phyloP scores from a whole-genome alignment of 83 land plant genomes.

The Picea mariana region DNA sequence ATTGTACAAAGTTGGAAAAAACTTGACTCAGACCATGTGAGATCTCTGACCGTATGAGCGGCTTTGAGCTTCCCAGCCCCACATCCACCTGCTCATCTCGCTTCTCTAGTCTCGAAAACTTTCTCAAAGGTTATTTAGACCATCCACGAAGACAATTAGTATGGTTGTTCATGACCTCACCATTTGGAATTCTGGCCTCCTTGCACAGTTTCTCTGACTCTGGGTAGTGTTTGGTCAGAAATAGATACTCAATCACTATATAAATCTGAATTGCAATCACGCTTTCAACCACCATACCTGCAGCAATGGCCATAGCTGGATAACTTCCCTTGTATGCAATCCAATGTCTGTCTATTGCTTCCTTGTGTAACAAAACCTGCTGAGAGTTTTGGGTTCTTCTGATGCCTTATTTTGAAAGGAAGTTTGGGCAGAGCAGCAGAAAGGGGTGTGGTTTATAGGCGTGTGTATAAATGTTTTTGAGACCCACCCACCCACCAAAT shows the following conservation, averaged over 20 bases:
- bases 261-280: background rate
- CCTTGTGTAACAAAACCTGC: background rate
- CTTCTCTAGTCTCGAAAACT: background rate
- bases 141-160: background rate
- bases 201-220: too few species aligned
- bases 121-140: background rate
- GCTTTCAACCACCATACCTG: background rate
- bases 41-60: background rate
- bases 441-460: background rate
- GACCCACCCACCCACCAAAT: too few species aligned
- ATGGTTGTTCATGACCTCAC: conserved; percentile 5
- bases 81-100: background rate
- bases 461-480: background rate
- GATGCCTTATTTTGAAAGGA: conserved; percentile 9
- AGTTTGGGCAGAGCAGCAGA: background rate
- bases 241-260: background rate
- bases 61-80: background rate
- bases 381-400: too few species aligned
- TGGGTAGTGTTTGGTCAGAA: background rate
- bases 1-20: background rate
- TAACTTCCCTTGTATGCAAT: background rate
- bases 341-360: conserved; percentile 1
- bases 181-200: too few species aligned
- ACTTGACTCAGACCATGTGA: conserved; percentile 3
- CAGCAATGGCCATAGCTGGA: background rate